Conservation (phyloP, 805 yeast species). For the Kuraishia floccosa region DNA sequence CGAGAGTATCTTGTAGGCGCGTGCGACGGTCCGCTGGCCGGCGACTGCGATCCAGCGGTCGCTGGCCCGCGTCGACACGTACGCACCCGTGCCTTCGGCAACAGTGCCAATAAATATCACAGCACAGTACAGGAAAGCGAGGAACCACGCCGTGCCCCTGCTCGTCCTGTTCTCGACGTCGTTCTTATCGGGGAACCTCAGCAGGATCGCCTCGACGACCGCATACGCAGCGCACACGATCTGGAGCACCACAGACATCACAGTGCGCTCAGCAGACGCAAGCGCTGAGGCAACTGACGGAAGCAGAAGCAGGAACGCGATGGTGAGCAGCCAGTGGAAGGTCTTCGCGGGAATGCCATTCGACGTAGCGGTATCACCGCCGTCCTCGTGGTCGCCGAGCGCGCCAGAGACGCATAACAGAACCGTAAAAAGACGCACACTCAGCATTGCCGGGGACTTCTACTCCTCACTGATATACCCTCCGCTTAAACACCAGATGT, state of each 20-base stretch:
- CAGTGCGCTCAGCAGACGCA: conserved; percentile 40
- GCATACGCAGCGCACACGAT: conserved; percentile 36
- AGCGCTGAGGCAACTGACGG: conserved; percentile 48
- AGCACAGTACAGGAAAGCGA: conserved; percentile 31
- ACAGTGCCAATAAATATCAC: conserved; percentile 44
- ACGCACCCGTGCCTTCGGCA: conserved; percentile 37
- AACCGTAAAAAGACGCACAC: too few relatives aligned
- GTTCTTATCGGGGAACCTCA: conserved; percentile 52
- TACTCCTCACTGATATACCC: too few relatives aligned
- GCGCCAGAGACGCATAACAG: conserved; percentile 25
- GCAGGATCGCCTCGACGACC: conserved; percentile 40
- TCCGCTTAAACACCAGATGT: too few relatives aligned
- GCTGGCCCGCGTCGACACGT: conserved; percentile 21
- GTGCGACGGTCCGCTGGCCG: conserved; percentile 22
- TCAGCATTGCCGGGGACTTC: too few relatives aligned
- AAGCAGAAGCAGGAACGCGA: conserved; percentile 32
- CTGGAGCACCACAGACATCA: conserved; percentile 34
- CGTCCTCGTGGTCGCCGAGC: conserved; percentile 9
- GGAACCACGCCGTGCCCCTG: conserved; percentile 57
- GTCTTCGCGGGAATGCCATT: conserved; percentile 22
- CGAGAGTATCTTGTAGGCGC: conserved; percentile 33
- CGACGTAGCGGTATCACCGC: conserved; percentile 10
- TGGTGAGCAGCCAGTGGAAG: conserved; percentile 53
- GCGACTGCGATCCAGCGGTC: conserved; percentile 23
- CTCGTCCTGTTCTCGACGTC: conserved; percentile 62